A percentile compares a stretch with the other conserved stretches of the same genome.
Evolutionary conservation across 768 basidiomycete species (phyloP).

Genomic region (Termitomyces sp.): DNA sequence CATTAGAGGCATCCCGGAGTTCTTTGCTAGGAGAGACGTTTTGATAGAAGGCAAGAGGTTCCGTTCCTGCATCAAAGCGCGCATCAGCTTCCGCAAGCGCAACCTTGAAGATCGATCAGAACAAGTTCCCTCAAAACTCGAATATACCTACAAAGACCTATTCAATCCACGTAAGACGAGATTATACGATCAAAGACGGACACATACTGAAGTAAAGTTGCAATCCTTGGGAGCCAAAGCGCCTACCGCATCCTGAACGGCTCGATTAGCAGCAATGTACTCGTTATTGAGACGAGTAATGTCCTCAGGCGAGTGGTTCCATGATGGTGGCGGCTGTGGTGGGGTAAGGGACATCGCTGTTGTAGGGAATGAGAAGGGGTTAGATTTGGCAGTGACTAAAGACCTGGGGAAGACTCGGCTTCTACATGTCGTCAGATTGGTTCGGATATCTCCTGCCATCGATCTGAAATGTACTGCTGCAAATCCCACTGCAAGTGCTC

Average conservation of each 20-base stretch:
- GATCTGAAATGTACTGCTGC: slow-evolving; percentile 37
- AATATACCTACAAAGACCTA: slow-evolving; percentile 69
- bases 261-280: slow-evolving; percentile 54
- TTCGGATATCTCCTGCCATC: slow-evolving; percentile 40
- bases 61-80: slow-evolving; percentile 43
- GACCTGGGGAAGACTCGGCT: slow-evolving; percentile 21
- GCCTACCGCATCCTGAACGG: slow-evolving; percentile 56
- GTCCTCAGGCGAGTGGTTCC: slow-evolving; percentile 65
- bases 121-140: background rate
- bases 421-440: slow-evolving; percentile 22
- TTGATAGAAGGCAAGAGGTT: slow-evolving; percentile 76
- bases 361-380: slow-evolving; percentile 27
- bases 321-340: slow-evolving; percentile 62
- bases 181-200: background rate
- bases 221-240: slow-evolving; percentile 53
- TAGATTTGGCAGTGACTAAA: slow-evolving; percentile 26
- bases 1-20: slow-evolving; percentile 79
- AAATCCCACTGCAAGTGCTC: slow-evolving; percentile 37
- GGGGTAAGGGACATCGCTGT: slow-evolving; percentile 47
- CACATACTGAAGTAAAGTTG: slow-evolving; percentile 62
- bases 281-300: slow-evolving; percentile 55
- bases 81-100: slow-evolving; percentile 62
- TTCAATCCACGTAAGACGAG: slow-evolving; percentile 6
- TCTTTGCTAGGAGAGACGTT: slow-evolving; percentile 74
- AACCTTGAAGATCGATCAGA: slow-evolving; percentile 32